phyloP scores from a whole-genome alignment of 164 flowering plant genomes.

The Houttuynia cordata region DNA sequence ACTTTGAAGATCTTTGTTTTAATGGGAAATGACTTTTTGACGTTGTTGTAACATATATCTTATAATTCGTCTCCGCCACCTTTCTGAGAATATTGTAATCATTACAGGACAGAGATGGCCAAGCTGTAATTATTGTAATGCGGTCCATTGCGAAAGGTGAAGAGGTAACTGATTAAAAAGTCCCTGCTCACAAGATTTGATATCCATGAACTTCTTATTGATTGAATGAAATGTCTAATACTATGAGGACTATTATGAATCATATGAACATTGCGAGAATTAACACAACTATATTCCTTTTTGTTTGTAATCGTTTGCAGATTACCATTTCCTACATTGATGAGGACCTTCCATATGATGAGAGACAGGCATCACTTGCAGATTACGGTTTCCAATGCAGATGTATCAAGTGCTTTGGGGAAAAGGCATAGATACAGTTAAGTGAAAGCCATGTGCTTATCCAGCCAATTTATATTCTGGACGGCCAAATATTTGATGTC shows the following conservation, averaged over 20 bases:
- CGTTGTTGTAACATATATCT: no score
- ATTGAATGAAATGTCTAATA: no score
- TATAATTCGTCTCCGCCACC: not conserved
- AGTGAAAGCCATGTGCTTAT: not conserved
- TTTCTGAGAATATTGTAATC: not conserved
- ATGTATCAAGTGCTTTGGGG: conserved; percentile 57
- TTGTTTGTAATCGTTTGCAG: conserved; percentile 24
- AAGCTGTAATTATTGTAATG: conserved; percentile 62
- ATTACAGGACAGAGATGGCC: conserved; percentile 90
- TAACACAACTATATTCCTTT: not conserved
- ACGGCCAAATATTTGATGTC: no score
- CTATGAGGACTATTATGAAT: no score
- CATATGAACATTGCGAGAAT: not conserved
- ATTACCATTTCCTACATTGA: conserved; percentile 89
- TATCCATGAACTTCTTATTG: not conserved
- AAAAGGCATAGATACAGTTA: conserved; percentile 5
- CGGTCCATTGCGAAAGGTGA: conserved; percentile 54
- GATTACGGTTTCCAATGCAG: conserved; percentile 82
- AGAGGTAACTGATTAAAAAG: conserved; percentile 37
- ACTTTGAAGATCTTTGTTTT: no score
- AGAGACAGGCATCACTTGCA: conserved; percentile 69
- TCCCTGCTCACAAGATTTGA: not conserved
- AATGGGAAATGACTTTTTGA: no score
- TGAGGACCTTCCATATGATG: conserved; percentile 66
- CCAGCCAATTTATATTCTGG: no score